These are phyloP conservation scores for Trichoderma virens DNA, from an alignment of 495 filamentous ascomycete species.

Conservation along the genomic window DNA sequence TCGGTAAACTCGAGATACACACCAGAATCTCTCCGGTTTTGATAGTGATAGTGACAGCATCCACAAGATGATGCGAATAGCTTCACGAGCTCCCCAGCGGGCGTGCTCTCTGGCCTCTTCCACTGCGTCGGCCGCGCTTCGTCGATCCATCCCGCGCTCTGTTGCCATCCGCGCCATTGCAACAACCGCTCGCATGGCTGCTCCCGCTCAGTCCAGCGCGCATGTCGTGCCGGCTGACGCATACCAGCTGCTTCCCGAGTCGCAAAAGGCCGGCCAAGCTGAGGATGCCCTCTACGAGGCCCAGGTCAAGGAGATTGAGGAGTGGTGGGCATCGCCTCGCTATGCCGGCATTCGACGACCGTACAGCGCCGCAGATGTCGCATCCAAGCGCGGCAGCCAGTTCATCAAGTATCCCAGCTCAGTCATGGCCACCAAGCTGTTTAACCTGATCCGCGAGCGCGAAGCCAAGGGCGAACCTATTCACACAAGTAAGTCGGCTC, in stretches of 20 bases:
- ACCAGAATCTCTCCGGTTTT: neutral
- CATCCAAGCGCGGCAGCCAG: constrained; percentile 82
- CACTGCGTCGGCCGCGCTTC: neutral
- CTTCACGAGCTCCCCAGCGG: neutral
- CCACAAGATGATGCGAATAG: constrained; percentile 10
- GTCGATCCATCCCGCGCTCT: constrained; percentile 1
- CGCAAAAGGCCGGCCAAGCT: constrained; percentile 61
- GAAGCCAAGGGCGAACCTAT: constrained; percentile 74
- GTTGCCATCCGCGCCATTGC: constrained; percentile 22
- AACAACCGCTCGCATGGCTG: constrained; percentile 20
- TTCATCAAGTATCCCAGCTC: constrained; percentile 85
- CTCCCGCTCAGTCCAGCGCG: constrained; percentile 37
- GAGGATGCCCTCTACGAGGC: constrained; percentile 76
- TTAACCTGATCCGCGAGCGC: constrained; percentile 72
- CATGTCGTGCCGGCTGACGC: constrained; percentile 46
- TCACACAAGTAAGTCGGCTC: constrained; percentile 63
- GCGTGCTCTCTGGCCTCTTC: neutral
- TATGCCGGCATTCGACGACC: constrained; percentile 86
- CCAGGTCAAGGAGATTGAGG: constrained; percentile 72
- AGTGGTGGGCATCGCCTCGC: constrained; percentile 79
- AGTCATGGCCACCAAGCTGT: constrained; percentile 88
- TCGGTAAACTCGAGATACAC: neutral
- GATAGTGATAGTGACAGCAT: too few relatives aligned
- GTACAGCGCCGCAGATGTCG: constrained; percentile 84
- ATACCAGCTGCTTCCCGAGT: constrained; percentile 70